Evolutionary conservation across 352 stramenopile species (phyloP).

Genomic region (Plasmopara halstedii): DNA sequence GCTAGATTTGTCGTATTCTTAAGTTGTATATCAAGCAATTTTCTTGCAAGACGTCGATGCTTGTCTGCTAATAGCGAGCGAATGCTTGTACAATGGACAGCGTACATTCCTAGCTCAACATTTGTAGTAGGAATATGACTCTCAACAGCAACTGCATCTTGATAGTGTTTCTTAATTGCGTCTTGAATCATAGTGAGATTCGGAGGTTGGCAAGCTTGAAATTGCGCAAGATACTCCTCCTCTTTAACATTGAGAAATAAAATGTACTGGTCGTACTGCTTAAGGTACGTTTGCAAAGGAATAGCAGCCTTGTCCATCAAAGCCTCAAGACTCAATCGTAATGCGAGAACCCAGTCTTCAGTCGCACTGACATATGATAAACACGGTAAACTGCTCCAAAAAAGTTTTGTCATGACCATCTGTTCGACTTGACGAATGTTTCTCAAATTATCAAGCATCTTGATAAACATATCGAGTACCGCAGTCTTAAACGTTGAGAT

Average conservation of each 20-base stretch:
- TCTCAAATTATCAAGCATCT: conserved; percentile 75
- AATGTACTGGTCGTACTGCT: conserved; percentile 79
- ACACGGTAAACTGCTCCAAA: conserved; percentile 90
- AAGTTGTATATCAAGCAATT: conserved; percentile 66
- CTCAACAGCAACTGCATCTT: conserved; percentile 49
- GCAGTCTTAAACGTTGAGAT: conserved; percentile 50
- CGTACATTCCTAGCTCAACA: conserved; percentile 81
- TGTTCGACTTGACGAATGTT: conserved; percentile 87
- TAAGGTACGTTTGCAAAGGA: conserved; percentile 71
- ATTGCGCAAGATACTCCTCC: conserved; percentile 69
- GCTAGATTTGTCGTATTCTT: conserved; percentile 67
- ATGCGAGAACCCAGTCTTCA: conserved; percentile 74
- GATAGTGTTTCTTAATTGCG: conserved; percentile 67
- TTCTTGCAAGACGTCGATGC: conserved; percentile 58
- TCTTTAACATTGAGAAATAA: conserved; percentile 88
- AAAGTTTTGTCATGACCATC: conserved; percentile 91
- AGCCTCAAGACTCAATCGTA: conserved; percentile 49
- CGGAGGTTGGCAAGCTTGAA: conserved; percentile 62
- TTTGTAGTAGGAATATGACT: conserved; percentile 47
- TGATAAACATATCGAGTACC: conserved; percentile 66
- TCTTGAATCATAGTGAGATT: conserved; percentile 69
- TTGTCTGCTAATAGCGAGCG: conserved; percentile 71
- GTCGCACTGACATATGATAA: conserved; percentile 75
- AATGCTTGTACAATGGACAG: conserved; percentile 63
- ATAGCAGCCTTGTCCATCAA: conserved; percentile 52